These are phyloP conservation scores for Hemileccinum impolitum DNA, from an alignment of 768 basidiomycete genomes.

Conservation along the genomic window DNA sequence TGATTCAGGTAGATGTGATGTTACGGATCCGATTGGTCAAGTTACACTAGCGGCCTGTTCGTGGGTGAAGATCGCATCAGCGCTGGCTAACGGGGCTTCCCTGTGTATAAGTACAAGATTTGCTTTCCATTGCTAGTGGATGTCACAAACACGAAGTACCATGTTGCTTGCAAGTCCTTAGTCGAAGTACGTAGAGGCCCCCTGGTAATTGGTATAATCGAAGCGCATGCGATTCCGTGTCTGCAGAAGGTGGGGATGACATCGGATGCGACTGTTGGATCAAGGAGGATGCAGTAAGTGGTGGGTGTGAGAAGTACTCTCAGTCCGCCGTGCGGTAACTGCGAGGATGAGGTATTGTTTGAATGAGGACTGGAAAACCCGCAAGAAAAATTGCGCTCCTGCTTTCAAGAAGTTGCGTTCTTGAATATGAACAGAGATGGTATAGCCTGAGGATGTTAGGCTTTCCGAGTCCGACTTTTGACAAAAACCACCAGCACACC, in stretches of 20 bases:
- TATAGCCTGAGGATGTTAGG: no score
- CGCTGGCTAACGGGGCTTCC: background rate
- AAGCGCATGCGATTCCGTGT: slow-evolving; percentile 39
- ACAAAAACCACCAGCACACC: no score
- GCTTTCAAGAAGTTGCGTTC: background rate
- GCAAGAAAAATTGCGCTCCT: slow-evolving; percentile 35
- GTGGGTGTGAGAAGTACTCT: slow-evolving; percentile 22
- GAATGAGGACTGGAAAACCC: slow-evolving; percentile 42
- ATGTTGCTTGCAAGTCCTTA: slow-evolving; percentile 54
- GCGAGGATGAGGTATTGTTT: slow-evolving; percentile 42
- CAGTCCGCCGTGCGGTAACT: slow-evolving; percentile 33
- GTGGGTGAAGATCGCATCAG: slow-evolving; percentile 15
- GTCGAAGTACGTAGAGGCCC: slow-evolving; percentile 47
- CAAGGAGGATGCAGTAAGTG: slow-evolving; percentile 15
- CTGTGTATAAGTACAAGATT: slow-evolving; percentile 25
- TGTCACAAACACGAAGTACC: slow-evolving; percentile 34
- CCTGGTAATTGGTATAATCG: background rate
- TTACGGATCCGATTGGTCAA: slow-evolving; percentile 21
- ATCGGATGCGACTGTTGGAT: background rate
- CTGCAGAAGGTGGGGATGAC: slow-evolving; percentile 36
- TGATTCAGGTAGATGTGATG: slow-evolving; percentile 22
- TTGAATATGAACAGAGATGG: no score
- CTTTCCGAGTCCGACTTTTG: no score
- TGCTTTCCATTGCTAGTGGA: slow-evolving; percentile 45
- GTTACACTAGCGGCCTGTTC: slow-evolving; percentile 15